Conservation (phyloP, 2,329 filamentous ascomycete species). For the Sarocladium strictum region DNA sequence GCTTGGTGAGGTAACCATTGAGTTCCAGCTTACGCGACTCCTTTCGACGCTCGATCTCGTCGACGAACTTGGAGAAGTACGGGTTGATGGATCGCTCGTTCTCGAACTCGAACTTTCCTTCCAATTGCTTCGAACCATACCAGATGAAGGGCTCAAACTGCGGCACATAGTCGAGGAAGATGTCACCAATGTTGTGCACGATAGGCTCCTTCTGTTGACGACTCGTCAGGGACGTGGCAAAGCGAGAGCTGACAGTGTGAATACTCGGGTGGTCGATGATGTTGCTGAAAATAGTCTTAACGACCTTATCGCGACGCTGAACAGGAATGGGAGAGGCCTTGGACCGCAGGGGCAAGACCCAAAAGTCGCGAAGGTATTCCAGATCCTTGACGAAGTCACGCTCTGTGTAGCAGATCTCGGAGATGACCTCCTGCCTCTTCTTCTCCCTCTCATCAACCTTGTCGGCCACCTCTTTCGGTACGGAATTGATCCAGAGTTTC, state of each 20-base stretch:
- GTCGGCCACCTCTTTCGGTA: conserved; percentile 90
- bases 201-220: conserved; percentile 87
- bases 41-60: conserved; percentile 92
- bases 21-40: conserved; percentile 95
- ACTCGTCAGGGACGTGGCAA: conserved; percentile 82
- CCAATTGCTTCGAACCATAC: conserved; percentile 92
- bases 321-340: conserved; percentile 83
- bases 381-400: conserved; percentile 98
- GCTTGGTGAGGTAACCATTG: conserved; percentile 96
- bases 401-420: conserved; percentile 97
- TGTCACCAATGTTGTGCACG: conserved; percentile 84
- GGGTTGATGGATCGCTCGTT: conserved; percentile 86
- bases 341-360: conserved; percentile 86
- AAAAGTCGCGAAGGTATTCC: conserved; percentile 96
- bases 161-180: conserved; percentile 87
- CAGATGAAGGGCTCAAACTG: conserved; percentile 94
- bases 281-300: conserved; percentile 92
- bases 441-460: conserved; percentile 86
- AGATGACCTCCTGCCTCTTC: conserved; percentile 97
- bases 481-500: conserved; percentile 98
- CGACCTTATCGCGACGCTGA: conserved; percentile 80
- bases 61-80: conserved; percentile 83
- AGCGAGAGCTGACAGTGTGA: conserved; percentile 80
- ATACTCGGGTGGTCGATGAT: conserved; percentile 79
- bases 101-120: conserved; percentile 97